Conservation (phyloP, 768 basidiomycete genomes). For the Kwoniella mangroviensis region DNA sequence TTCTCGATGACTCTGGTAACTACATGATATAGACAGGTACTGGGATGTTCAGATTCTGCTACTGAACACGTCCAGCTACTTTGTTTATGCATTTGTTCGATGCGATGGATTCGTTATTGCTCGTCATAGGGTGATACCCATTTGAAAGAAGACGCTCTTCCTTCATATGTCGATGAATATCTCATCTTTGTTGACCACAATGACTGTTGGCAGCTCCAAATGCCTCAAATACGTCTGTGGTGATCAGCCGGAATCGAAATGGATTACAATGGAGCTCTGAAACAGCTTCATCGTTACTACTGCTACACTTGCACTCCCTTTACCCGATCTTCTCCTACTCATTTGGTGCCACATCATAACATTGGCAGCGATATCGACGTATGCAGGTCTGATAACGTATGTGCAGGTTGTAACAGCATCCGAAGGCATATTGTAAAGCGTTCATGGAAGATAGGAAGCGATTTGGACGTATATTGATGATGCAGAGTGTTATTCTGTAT, state of each 20-base stretch:
- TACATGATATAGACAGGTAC: background rate
- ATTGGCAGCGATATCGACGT: slow-evolving; percentile 9
- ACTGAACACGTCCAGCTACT: background rate
- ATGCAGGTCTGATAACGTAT: background rate
- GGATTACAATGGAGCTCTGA: background rate
- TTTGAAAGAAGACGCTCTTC: background rate
- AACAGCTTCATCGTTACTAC: background rate
- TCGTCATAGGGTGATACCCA: background rate
- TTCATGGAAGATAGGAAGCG: background rate
- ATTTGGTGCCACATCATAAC: background rate
- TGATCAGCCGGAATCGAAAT: background rate
- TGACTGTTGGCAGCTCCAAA: background rate
- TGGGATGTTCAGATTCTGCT: background rate
- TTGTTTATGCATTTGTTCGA: too few species aligned
- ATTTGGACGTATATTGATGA: background rate
- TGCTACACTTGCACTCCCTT: background rate
- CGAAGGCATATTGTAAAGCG: background rate
- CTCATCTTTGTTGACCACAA: background rate
- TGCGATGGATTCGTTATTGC: too few species aligned
- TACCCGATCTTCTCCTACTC: background rate
- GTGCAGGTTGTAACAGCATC: background rate
- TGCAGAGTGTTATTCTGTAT: background rate
- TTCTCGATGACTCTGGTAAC: background rate
- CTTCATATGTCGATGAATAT: background rate
- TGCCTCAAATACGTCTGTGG: background rate